A percentile compares a stretch with the other conserved stretches of the same genome.
Conservation (phyloP, 2,329 filamentous ascomycete species). For the Daldinia sp. region DNA sequence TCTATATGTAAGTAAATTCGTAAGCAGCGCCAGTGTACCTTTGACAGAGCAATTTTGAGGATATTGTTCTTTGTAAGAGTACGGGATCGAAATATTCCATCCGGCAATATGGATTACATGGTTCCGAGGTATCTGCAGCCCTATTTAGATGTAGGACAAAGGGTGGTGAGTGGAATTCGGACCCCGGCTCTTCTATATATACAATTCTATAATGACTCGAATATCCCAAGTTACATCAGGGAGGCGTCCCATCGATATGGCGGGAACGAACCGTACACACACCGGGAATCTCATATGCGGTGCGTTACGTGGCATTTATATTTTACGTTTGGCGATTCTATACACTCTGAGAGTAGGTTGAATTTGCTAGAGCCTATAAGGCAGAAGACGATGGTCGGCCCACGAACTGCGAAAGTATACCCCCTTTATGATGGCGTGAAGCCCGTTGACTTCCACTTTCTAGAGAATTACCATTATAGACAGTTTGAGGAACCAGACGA, state of each 20-base stretch:
- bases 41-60: not conserved
- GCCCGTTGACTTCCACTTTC: constrained; percentile 26
- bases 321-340: not conserved
- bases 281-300: not conserved
- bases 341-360: not conserved
- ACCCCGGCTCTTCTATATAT: not conserved
- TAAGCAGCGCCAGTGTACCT: not conserved
- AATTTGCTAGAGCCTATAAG: not conserved
- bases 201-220: not conserved
- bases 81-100: not conserved
- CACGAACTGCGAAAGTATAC: not conserved
- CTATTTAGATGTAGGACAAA: not conserved
- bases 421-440: constrained; percentile 23
- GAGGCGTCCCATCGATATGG: not conserved
- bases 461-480: constrained; percentile 22
- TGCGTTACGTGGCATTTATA: not conserved
- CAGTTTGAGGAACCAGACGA: not conserved
- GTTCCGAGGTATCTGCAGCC: no score
- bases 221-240: not conserved
- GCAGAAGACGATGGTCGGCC: not conserved
- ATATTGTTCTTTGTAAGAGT: not conserved
- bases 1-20: not conserved
- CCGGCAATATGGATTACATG: not conserved
- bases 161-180: not conserved
- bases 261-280: not conserved